Conservation (phyloP, 176 grass and related monocot species). For the Carex scoparia region DNA sequence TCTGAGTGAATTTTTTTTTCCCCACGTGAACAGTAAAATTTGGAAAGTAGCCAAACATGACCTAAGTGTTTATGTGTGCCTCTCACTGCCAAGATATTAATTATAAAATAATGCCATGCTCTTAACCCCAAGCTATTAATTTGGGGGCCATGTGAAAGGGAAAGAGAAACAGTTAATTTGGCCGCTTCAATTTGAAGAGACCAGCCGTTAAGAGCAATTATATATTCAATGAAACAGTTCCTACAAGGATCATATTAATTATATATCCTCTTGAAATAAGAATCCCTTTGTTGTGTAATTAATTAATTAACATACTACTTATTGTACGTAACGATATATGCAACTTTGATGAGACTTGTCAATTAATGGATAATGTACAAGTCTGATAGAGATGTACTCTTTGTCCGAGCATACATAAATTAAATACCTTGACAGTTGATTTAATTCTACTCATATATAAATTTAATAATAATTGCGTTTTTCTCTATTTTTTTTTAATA, state of each 20-base stretch:
- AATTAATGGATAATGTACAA: neutral
- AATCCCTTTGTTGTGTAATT: neutral
- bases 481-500: neutral
- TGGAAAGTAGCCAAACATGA: no score
- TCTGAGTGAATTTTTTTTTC: no score
- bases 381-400: neutral
- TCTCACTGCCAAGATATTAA: neutral
- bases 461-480: neutral
- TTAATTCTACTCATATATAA: neutral
- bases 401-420: neutral
- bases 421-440: neutral
- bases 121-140: neutral
- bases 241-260: neutral
- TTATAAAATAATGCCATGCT: neutral
- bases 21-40: no score
- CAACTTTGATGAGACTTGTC: neutral
- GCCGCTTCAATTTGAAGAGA: neutral
- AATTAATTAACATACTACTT: neutral
- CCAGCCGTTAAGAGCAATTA: neutral
- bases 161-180: neutral
- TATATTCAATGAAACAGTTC: neutral
- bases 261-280: neutral
- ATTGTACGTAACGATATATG: neutral
- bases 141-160: neutral
- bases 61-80: neutral